Base-by-base conservation (phyloP, 495 filamentous ascomycete species). In the Astrocystis sublimbata region DNA sequence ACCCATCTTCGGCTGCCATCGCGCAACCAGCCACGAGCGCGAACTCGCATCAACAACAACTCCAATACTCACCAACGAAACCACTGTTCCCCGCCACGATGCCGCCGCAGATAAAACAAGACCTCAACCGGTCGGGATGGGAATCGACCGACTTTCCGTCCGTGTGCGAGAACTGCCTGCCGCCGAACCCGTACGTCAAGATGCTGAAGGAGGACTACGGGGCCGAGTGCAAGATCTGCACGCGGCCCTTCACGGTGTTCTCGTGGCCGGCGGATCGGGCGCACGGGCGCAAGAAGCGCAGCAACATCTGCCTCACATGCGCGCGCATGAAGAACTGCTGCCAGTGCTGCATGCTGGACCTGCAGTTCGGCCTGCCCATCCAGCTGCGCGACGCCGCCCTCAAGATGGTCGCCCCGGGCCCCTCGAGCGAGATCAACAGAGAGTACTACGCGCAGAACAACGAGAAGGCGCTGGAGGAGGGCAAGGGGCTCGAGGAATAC, bases 401-500 rank as follows among this genome's bases (percentile, higher is more conserved):
- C 52, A 97, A 97, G 80, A 93, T 98, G 84, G 89, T 97, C 19
- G 92, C 92, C 10, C 92, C 93, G 1, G 94, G 94, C 2, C 94
- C 94, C 2, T 82, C 90, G 63, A 94, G 91, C 75, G 87, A 88
- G 28, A 89, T 98, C 71, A 98, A 98, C 76, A 83, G 94, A 65
- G 92, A 98, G 79, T 98, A 92, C 76, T 98, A 94, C 75, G 94
- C 94, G 9, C 94, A 98, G 73, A 91, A 96, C 65, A 90, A 98
- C 75, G 96, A 98, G 80, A 89, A 88, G 72, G 92, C 93, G 59
- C 88, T 98, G 50, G 92, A 97, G 68, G 93, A 97, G 66, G 96
- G 94, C 0, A 80, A 80, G 6, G 91, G 87, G 2, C 81, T 88
- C 0, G 85, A 92, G 61, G 92, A 91, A 67, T 97, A 97, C 70